Base-by-base conservation (phyloP, 2,329 filamentous ascomycete species). In the Paramyrothecium roridum region DNA sequence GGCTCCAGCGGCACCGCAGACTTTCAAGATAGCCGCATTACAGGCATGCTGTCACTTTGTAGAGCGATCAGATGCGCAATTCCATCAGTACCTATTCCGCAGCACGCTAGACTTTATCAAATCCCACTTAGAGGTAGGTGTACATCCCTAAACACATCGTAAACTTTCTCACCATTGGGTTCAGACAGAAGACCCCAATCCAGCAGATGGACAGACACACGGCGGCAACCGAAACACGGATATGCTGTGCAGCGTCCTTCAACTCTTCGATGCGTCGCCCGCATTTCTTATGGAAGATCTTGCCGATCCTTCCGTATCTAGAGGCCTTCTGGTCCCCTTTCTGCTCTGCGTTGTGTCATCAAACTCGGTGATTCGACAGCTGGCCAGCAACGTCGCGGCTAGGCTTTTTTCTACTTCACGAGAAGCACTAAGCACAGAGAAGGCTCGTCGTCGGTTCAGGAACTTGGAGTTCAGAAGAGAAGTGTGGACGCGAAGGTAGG, bases 41-140 rank as follows among this genome's bases (percentile, higher is more conserved):
- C 83, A 85, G 65, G 82, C 80, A 12, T 87, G 85, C 61, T 80
- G 81, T 40, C 82, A 87, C 65, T 86, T 88, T 69, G 83, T 84
- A 10, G 76, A 78, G 52, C 76, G 82, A 56, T 69, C 73, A 4
- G 74, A 81, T 58, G 67, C 77, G 12, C 67, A 75, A 11, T 73
- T 75, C 50, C 87, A 84, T 59, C 70, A 76, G 43, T 75, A 75
- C n/a, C 69, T 89, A 3, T 87, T 86, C 63, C 67, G 73, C 7
- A 77, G 77, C 22, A 78, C 80, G 3, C 76, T 83, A 4, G 78
- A 79, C 0, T 86, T 85, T 56, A 80, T 87, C 65, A 79, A 80
- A 57, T 68, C 67, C 17, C 81, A 85, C 62, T 62, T 88, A 16
- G 79, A 83, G 76, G 83, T 86, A 66, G 60, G 71, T 61, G 22